Evolutionary conservation across 305 asterid genomes (phyloP).

Genomic region (Fraxinus sp.): DNA sequence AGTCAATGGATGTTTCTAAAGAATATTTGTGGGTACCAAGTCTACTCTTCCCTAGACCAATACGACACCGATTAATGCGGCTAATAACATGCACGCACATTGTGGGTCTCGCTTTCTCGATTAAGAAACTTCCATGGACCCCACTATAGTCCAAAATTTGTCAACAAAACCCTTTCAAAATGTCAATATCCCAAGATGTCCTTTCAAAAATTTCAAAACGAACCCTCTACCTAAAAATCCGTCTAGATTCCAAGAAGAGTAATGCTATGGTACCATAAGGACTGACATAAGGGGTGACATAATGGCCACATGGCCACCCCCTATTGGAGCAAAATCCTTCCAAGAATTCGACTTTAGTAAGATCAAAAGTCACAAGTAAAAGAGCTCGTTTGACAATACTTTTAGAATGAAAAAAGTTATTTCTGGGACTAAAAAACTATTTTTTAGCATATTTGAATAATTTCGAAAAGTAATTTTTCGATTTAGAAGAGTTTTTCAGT

Average conservation of each 20-base stretch:
- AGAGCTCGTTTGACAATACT: too few species aligned
- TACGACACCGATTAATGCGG: conserved; percentile 47
- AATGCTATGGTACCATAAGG: too few species aligned
- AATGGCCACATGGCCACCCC: too few species aligned
- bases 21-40: conserved; percentile 30
- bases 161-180: background rate
- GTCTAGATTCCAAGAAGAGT: background rate
- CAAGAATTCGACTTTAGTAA: background rate
- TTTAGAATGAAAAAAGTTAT: too few species aligned
- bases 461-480: too few species aligned
- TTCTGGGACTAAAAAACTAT: too few species aligned
- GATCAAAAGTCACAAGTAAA: too few species aligned
- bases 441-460: too few species aligned
- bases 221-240: background rate
- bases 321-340: too few species aligned
- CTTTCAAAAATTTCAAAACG: background rate
- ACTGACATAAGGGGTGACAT: too few species aligned
- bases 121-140: conserved; percentile 23
- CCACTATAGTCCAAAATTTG: conserved; percentile 5
- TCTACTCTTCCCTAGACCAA: background rate
- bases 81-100: conserved; percentile 38
- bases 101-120: conserved; percentile 24
- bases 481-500: too few species aligned
- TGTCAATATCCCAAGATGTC: background rate
- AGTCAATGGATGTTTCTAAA: conserved; percentile 46